phyloP scores from a whole-genome alignment of 305 asterid genomes.

The Ilex paraguariensis region DNA sequence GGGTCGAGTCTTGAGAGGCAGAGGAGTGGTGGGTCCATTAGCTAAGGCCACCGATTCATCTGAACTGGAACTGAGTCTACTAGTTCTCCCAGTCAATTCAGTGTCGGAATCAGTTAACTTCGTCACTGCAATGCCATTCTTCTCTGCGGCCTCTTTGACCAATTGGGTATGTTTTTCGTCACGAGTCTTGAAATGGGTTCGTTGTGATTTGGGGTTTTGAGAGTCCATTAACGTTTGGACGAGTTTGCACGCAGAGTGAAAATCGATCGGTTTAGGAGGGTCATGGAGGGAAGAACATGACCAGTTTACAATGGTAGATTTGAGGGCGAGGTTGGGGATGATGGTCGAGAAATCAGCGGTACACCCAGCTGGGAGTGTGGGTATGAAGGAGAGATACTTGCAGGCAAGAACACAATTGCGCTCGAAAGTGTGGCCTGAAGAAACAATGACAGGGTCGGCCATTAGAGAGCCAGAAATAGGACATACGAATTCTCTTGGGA shows the following conservation, averaged over 20 bases:
- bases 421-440: constrained; percentile 91
- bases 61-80: constrained; percentile 48
- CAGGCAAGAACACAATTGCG: constrained; percentile 76
- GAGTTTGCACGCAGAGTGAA: constrained; percentile 48
- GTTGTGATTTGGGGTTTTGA: constrained; percentile 2
- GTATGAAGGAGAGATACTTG: constrained; percentile 50
- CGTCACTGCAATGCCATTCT: neutral
- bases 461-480: constrained; percentile 65
- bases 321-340: constrained; percentile 83
- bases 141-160: neutral
- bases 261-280: constrained; percentile 55
- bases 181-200: neutral
- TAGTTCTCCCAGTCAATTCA: constrained; percentile 31
- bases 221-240: constrained; percentile 31
- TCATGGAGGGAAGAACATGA: constrained; percentile 40
- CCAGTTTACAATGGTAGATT: constrained; percentile 66
- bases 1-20: constrained; percentile 42
- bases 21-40: constrained; percentile 32
- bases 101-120: too few species aligned
- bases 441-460: constrained; percentile 88
- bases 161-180: too few species aligned
- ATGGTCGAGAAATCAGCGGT: constrained; percentile 57
- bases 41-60: constrained; percentile 44
- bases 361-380: constrained; percentile 47
- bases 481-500: constrained; percentile 67